Base-by-base conservation (phyloP, 306 rosid genomes). In the Quercus robur region DNA sequence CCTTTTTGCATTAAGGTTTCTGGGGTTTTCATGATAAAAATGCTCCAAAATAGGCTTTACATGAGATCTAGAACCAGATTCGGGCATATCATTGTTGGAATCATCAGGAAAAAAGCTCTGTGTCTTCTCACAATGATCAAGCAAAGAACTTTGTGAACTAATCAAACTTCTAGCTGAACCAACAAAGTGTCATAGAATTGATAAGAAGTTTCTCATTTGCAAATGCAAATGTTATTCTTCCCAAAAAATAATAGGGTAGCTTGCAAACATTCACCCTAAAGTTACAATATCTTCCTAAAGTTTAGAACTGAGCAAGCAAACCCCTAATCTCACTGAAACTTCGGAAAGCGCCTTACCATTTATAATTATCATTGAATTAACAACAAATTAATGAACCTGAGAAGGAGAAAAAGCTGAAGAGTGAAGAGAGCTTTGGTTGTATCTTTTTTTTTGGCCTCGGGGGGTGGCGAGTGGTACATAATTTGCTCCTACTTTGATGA, bases 1-100 rank as follows among this genome's bases (percentile, higher is more conserved):
- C 81, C 81, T 77, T 76, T 84, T 84, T 51, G 78, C 54, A 75
- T 61, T 81, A 74, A 77, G 77, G 63, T 88, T 88, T 59, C 66
- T 51, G 54, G 56, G 70, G 44, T 58, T 73, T 30, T 77, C 82
- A 66, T 80, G 75, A 31, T 75, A 28, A 23, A 67, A 73, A 56
- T 78, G 83, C 85, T 62, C 74, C 71, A 70, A 58, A 78, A 55
- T 83, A 78, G 83, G 78, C 79, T 55, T 73, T 44, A 76, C 58
- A 82, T 76, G 85, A 86, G 77, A 76, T 77, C 66, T 63, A 20
- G 75, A 73, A 49, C 76, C 5, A n/a, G 71, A 78, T 44, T 78
- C 41, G 72, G 72, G 78, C 71, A 68, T 63, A 85, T 69, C 63
- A 74, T 81, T 80, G 56, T 80, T 73, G 12, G 12, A 44, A 9